Evolutionary conservation across 2,329 filamentous ascomycete genomes (phyloP).

Genomic region (Diaporthe sp.): DNA sequence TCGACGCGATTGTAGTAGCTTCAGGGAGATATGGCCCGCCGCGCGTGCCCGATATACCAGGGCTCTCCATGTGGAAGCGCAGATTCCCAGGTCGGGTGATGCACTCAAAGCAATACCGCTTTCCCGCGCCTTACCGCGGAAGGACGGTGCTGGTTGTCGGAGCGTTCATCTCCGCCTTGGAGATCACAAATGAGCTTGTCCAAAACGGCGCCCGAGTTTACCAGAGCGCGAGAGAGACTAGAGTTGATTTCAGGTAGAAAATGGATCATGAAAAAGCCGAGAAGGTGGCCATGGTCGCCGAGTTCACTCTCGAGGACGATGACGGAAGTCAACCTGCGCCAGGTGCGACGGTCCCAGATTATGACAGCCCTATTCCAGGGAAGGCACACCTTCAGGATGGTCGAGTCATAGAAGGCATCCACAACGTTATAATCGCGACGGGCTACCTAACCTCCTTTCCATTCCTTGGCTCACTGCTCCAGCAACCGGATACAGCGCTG

Average conservation of each 20-base stretch:
- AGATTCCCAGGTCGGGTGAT: conserved; percentile 48
- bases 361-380: neutral
- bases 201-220: neutral
- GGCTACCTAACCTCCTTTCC: neutral
- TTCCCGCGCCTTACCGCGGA: conserved; percentile 38
- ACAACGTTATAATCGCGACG: conserved; percentile 3
- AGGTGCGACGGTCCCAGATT: neutral
- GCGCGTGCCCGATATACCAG: conserved; percentile 50
- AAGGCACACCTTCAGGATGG: neutral
- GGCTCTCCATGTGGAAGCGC: conserved; percentile 48
- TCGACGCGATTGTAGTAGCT: conserved; percentile 53
- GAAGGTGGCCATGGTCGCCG: neutral
- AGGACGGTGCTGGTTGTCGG: neutral
- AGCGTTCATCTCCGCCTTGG: neutral
- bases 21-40: conserved; percentile 53
- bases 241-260: neutral
- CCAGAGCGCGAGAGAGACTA: neutral
- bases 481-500: neutral
- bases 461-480: neutral
- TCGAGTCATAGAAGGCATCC: neutral
- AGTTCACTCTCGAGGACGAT: neutral
- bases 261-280: neutral
- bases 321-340: no score
- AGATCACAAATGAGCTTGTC: conserved; percentile 1
- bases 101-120: conserved; percentile 52